phyloP scores from a whole-genome alignment of 2,329 filamentous ascomycete genomes.

The Aspergillus quadrilineatus region DNA sequence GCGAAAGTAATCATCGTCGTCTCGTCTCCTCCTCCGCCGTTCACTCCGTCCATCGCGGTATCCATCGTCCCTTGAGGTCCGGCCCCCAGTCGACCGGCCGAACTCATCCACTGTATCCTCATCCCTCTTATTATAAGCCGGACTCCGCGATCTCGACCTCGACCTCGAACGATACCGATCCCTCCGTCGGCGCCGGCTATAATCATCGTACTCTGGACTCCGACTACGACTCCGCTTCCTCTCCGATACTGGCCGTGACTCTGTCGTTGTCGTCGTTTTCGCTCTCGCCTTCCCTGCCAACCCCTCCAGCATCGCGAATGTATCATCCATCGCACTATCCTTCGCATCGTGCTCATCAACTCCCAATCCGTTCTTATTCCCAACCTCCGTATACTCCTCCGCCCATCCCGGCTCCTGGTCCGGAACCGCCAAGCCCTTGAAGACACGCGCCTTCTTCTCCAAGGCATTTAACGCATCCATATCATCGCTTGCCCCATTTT shows the following conservation, averaged over 20 bases:
- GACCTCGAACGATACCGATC: slow-evolving; percentile 42
- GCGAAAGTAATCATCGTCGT: slow-evolving; percentile 60
- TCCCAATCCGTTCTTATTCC: slow-evolving; percentile 44
- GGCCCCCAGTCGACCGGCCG: slow-evolving; percentile 49
- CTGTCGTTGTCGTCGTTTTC: slow-evolving; percentile 33
- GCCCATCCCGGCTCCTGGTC: slow-evolving; percentile 65
- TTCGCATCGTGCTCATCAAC: slow-evolving; percentile 39
- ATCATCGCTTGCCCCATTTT: slow-evolving; percentile 37
- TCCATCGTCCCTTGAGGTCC: slow-evolving; percentile 37
- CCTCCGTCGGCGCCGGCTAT: slow-evolving; percentile 48
- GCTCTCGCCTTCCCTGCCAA: slow-evolving; percentile 66
- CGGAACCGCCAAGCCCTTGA: slow-evolving; percentile 82
- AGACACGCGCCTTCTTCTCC: slow-evolving; percentile 79
- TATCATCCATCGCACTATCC: slow-evolving; percentile 80
- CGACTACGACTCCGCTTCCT: slow-evolving; percentile 56
- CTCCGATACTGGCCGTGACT: slow-evolving; percentile 32
- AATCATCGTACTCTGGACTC: slow-evolving; percentile 52
- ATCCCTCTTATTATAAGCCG: slow-evolving; percentile 42
- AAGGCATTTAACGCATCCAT: slow-evolving; percentile 46
- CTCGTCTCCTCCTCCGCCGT: slow-evolving; percentile 35
- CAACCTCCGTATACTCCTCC: background rate
- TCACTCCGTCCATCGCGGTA: slow-evolving; percentile 48
- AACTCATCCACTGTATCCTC: slow-evolving; percentile 59
- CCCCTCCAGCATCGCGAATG: slow-evolving; percentile 84
- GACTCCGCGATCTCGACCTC: slow-evolving; percentile 53